Percentiles rank a stretch among this genome's conserved stretches.
Conservation (phyloP, 1,284 basidiomycete species). For the Afroboletus lepidellus region DNA sequence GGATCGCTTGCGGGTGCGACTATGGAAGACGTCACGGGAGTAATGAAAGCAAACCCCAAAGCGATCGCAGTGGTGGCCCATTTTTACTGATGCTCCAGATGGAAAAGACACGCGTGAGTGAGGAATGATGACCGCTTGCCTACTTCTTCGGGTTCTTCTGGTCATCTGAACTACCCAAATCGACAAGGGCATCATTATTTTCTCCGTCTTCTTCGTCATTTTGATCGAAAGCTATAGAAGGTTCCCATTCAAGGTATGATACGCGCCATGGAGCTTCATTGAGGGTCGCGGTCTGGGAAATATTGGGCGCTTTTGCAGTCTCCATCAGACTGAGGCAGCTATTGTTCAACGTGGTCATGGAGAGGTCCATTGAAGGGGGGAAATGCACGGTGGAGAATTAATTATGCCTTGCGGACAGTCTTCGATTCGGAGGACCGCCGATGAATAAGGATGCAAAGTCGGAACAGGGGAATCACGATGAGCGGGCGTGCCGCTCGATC, state of each 20-base stretch:
- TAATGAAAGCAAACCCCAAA: constrained; percentile 51
- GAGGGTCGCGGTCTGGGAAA: constrained; percentile 14
- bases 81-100: constrained; percentile 51
- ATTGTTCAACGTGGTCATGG: too few species aligned
- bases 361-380: too few species aligned
- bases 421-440: too few species aligned
- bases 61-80: constrained; percentile 49
- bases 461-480: not conserved
- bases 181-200: constrained; percentile 18
- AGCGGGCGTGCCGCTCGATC: not conserved
- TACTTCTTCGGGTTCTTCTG: constrained; percentile 38
- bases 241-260: not conserved
- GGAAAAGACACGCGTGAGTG: not conserved
- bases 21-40: constrained; percentile 57
- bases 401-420: too few species aligned
- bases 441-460: not conserved
- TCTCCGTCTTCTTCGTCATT: not conserved
- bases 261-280: not conserved
- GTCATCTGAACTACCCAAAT: constrained; percentile 39
- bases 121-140: not conserved
- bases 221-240: not conserved
- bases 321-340: too few species aligned
- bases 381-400: too few species aligned
- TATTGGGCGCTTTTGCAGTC: not conserved
- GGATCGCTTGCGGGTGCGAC: constrained; percentile 62